Evolutionary conservation across 192 early-diverging fungal genomes (phyloP), one percentile per base, ranked within the genome.

Genomic region (Entomortierella chlamydospora): DNA sequence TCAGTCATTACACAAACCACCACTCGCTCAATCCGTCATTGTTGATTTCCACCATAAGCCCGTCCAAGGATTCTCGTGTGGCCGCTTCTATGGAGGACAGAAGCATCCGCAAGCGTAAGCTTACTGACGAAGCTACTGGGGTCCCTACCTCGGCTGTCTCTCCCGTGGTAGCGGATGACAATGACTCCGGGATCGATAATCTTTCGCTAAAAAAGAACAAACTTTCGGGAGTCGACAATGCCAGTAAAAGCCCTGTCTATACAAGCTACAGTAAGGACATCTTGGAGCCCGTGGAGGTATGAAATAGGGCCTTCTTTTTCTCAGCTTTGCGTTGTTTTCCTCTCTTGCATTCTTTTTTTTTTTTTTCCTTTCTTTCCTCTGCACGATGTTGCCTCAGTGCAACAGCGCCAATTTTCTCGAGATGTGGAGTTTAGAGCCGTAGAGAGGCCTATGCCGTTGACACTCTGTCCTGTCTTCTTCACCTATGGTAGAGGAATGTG

Each of bases 61-160:
- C 76, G 28, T 70, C 76, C 57, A 79, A 70, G 57, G 68, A 79
- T 78, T 45, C 69, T 57, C 62, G 68, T 53, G 76, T 70, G 30
- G 62, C 52, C 63, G 68, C 68, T 79, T 79, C 76, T 70, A 79
- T 79, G 76, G 76, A 79, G 58, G 76, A 79, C 63, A 79, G 76
- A 70, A 70, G 76, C 76, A 79, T 79, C 76, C 76, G 76, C 66
- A 79, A 79, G 76, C 76, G 76, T 30, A 79, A 69, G 76, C 76
- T 79, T 79, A 79, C 76, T 47, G 76, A 79, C 54, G 76, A 79
- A 51, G 62, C 68, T 67, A 47, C 57, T 61, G 49, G 67, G 45
- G 26, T 64, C 61, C 50, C 76, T n/a, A 50, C 43, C 42, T 57
- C 60, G 49, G 51, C 41, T 26, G 61, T 60, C 50, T 37, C 51